phyloP scores from a whole-genome alignment of 1,284 basidiomycete genomes.

The Wolfiporia cocos region DNA sequence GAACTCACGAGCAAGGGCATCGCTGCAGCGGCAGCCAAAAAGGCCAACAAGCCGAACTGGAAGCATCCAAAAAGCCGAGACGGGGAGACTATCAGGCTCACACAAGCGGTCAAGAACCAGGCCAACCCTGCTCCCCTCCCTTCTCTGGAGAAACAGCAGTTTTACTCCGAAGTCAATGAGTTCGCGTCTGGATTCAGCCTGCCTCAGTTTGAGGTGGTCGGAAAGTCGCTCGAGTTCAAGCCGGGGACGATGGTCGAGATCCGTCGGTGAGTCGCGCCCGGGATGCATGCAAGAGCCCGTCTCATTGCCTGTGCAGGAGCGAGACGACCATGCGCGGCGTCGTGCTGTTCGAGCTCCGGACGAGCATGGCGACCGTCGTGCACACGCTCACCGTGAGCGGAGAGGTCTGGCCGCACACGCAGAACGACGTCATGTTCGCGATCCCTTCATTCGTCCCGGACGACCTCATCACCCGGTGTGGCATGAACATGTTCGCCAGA shows the following conservation, averaged over 20 bases:
- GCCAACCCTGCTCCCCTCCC: conserved; percentile 1
- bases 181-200: no score
- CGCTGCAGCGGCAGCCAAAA: background rate
- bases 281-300: background rate
- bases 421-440: conserved; percentile 49
- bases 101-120: background rate
- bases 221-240: conserved; percentile 3
- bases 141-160: conserved; percentile 7
- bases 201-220: background rate
- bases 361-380: conserved; percentile 31
- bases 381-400: conserved; percentile 41
- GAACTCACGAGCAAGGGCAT: conserved; percentile 1
- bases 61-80: background rate
- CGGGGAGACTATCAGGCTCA: conserved; percentile 5
- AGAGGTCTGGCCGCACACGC: conserved; percentile 40
- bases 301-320: conserved; percentile 5
- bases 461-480: conserved; percentile 45
- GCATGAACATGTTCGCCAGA: conserved; percentile 21
- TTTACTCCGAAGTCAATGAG: conserved; percentile 8
- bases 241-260: conserved; percentile 58
- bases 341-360: conserved; percentile 8
- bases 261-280: conserved; percentile 39
- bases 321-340: conserved; percentile 4
- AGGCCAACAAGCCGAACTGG: conserved; percentile 2
- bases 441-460: conserved; percentile 46